phyloP scores from a whole-genome alignment of 176 grass and related monocot genomes.

The Raddia distichophylla region DNA sequence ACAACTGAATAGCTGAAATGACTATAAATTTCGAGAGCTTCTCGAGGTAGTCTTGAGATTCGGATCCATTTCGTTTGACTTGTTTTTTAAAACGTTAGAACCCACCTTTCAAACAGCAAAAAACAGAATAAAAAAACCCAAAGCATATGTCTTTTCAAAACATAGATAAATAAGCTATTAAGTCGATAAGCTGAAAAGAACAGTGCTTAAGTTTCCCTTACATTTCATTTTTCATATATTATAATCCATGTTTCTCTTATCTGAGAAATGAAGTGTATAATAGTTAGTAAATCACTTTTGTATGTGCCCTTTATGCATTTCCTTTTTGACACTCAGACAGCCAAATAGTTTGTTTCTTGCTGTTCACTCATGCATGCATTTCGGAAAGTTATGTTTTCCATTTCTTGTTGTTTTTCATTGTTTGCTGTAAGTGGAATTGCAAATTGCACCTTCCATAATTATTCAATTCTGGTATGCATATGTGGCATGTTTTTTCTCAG shows the following conservation, averaged over 20 bases:
- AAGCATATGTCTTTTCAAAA: no score
- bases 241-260: not conserved
- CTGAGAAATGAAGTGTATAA: not conserved
- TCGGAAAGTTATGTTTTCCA: not conserved
- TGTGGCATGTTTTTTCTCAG: conserved; percentile 42
- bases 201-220: not conserved
- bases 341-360: not conserved
- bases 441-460: not conserved
- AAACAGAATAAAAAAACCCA: no score
- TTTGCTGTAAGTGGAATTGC: not conserved
- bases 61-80: no score
- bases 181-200: no score
- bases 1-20: no score
- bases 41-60: no score
- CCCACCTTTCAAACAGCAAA: no score
- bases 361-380: not conserved
- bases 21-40: no score
- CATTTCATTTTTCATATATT: not conserved
- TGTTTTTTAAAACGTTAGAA: no score
- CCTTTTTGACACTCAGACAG: not conserved
- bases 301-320: not conserved
- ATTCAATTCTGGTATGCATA: not conserved
- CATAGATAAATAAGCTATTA: no score
- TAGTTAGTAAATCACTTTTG: not conserved
- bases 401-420: not conserved